Conservation (phyloP, 2,329 filamentous ascomycete genomes). For the Hymenoscyphus fraxineus region DNA sequence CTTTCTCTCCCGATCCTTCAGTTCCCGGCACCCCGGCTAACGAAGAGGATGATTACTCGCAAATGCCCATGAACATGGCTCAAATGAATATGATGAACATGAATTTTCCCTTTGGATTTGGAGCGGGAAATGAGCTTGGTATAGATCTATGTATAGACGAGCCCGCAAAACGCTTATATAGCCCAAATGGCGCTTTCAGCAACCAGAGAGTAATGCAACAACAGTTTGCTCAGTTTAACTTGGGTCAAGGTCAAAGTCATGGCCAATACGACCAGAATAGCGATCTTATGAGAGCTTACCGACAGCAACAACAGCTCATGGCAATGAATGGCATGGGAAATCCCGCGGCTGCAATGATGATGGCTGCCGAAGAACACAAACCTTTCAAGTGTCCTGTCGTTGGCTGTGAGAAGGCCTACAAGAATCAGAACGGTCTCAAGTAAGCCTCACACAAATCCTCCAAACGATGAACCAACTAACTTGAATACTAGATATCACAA, state of each 20-base stretch:
- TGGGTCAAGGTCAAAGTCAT: conserved; percentile 55
- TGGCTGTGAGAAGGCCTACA: conserved; percentile 98
- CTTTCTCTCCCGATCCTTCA: conserved; percentile 54
- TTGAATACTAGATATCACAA: conserved; percentile 57
- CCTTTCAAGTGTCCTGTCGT: conserved; percentile 97
- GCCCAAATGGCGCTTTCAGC: conserved; percentile 70
- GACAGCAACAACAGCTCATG: conserved; percentile 53
- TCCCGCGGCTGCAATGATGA: conserved; percentile 46
- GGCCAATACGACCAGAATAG: conserved; percentile 67
- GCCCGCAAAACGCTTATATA: conserved; percentile 89
- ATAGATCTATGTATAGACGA: conserved; percentile 77
- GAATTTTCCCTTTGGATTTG: conserved; percentile 35
- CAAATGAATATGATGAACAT: conserved; percentile 52
- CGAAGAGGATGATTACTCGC: conserved; percentile 71
- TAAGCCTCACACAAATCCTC: conserved; percentile 45
- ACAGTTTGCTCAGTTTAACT: conserved; percentile 66
- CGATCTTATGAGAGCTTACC: conserved; percentile 58
- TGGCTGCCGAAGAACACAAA: conserved; percentile 85
- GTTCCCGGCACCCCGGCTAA: conserved; percentile 67
- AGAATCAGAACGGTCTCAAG: conserved; percentile 98
- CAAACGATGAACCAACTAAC: conserved; percentile 11
- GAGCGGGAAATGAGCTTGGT: conserved; percentile 43
- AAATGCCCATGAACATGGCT: conserved; percentile 56
- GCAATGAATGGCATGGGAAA: conserved; percentile 31
- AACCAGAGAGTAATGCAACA: conserved; percentile 63